Conservation (phyloP, 495 filamentous ascomycete species). For the Eremomyces bilateralis region DNA sequence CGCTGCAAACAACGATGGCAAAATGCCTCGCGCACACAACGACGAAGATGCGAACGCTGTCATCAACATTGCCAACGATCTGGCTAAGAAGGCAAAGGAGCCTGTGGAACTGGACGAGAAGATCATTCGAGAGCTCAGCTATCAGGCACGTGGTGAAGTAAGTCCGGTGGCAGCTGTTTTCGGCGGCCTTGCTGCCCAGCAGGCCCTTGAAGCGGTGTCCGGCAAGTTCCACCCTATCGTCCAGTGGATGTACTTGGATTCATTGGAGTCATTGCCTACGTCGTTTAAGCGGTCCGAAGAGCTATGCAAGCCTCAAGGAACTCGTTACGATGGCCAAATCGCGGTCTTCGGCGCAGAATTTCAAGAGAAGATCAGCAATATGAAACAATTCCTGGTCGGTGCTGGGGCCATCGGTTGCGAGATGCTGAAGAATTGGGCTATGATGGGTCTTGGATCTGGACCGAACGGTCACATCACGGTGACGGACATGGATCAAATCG, state of each 20-base stretch:
- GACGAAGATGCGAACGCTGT: constrained; percentile 66
- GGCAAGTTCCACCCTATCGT: constrained; percentile 88
- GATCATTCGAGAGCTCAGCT: constrained; percentile 78
- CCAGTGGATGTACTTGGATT: constrained; percentile 95
- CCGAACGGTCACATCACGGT: constrained; percentile 73
- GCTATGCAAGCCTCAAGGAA: constrained; percentile 57
- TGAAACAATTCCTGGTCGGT: constrained; percentile 84
- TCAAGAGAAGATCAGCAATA: constrained; percentile 78
- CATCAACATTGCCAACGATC: constrained; percentile 42
- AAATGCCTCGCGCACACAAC: constrained; percentile 63
- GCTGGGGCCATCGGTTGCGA: constrained; percentile 97
- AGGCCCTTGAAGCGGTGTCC: constrained; percentile 90
- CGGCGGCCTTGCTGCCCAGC: constrained; percentile 85
- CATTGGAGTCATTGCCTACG: constrained; percentile 75
- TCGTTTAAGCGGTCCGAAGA: constrained; percentile 58
- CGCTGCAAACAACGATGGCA: constrained; percentile 37
- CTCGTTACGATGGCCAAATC: constrained; percentile 91
- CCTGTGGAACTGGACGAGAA: constrained; percentile 81
- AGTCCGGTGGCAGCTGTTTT: constrained; percentile 88
- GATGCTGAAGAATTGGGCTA: constrained; percentile 99
- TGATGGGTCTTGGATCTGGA: constrained; percentile 87
- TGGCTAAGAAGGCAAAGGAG: constrained; percentile 41
- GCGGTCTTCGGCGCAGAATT: constrained; percentile 86
- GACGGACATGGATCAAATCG: constrained; percentile 96
- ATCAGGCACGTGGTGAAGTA: constrained; percentile 84